These are phyloP conservation scores for Cryptosporidium ryanae DNA, from an alignment of 169 alveolate genomes.

Conservation along the genomic window DNA sequence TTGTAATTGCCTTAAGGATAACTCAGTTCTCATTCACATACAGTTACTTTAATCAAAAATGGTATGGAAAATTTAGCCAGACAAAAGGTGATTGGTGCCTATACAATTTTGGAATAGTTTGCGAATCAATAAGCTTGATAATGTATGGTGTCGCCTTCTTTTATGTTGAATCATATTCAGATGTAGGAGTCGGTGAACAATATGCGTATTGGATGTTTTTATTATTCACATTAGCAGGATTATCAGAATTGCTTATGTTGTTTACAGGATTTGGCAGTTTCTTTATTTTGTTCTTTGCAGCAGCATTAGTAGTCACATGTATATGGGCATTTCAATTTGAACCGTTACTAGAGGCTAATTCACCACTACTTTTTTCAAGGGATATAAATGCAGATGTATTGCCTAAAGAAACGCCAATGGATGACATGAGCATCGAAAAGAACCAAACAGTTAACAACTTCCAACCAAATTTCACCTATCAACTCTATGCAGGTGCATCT, in stretches of 20 bases:
- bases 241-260: constrained; percentile 52
- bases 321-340: constrained; percentile 66
- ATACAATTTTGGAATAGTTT: constrained; percentile 61
- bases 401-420: constrained; percentile 59
- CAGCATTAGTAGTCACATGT: constrained; percentile 38
- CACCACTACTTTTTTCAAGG: constrained; percentile 47
- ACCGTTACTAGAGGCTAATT: constrained; percentile 37
- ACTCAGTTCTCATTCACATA: constrained; percentile 61
- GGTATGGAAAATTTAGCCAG: constrained; percentile 70
- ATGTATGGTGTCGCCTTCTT: constrained; percentile 63
- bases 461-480: constrained; percentile 64
- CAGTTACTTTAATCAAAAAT: constrained; percentile 57
- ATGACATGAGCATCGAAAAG: constrained; percentile 61
- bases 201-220: constrained; percentile 64
- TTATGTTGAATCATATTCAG: constrained; percentile 65
- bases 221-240: constrained; percentile 36
- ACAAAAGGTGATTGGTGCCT: constrained; percentile 72
- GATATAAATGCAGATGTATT: constrained; percentile 65
- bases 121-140: constrained; percentile 51
- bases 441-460: constrained; percentile 36
- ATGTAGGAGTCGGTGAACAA: constrained; percentile 69
- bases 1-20: constrained; percentile 46
- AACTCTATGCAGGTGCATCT: constrained; percentile 65
- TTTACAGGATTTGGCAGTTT: constrained; percentile 62
- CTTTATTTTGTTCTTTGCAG: constrained; percentile 48